phyloP scores from a whole-genome alignment of 139 green algal species.

The Auxenochlorella protothecoides region DNA sequence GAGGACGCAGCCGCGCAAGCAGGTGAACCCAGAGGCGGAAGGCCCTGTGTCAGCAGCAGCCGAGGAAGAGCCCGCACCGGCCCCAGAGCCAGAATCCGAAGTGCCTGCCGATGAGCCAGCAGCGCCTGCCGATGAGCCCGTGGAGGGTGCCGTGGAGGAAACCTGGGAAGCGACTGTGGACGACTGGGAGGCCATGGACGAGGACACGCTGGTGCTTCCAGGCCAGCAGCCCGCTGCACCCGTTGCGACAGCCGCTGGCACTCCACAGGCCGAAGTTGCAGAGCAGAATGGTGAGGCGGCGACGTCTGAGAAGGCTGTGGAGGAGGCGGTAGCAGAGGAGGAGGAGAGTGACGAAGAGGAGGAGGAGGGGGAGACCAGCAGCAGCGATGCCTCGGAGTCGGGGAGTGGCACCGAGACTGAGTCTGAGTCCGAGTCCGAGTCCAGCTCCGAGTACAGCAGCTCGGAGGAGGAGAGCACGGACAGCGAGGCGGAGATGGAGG shows the following conservation, averaged over 20 bases:
- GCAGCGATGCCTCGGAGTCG: slow-evolving; percentile 1
- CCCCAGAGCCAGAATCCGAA: slow-evolving; percentile 5
- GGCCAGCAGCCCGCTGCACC: slow-evolving; percentile 8
- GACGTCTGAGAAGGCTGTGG: slow-evolving; percentile 12
- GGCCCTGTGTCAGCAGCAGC: slow-evolving; percentile 2
- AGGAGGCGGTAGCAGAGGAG: slow-evolving; percentile 14
- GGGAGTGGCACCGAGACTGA: slow-evolving; percentile 11
- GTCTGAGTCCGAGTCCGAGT: slow-evolving; percentile 11
- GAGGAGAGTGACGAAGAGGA: slow-evolving; percentile 25
- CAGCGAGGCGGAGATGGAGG: slow-evolving; percentile 53
- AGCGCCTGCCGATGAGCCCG: background rate
- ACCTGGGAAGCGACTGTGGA: slow-evolving; percentile 37
- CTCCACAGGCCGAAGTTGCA: slow-evolving; percentile 8
- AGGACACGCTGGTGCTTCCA: slow-evolving; percentile 37
- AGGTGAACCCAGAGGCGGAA: slow-evolving; percentile 34
- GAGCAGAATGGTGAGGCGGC: slow-evolving; percentile 6
- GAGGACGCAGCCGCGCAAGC: slow-evolving; percentile 48
- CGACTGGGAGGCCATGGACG: slow-evolving; percentile 59
- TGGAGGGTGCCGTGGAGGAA: slow-evolving; percentile 6
- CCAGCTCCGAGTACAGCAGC: slow-evolving; percentile 6
- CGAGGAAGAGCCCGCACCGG: background rate
- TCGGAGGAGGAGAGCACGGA: slow-evolving; percentile 38
- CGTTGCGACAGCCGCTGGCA: slow-evolving; percentile 12
- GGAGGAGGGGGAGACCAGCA: slow-evolving; percentile 21
- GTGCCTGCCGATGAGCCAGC: background rate